phyloP scores from a whole-genome alignment of 2,329 filamentous ascomycete species.

The Alternaria novae-zelandiae region DNA sequence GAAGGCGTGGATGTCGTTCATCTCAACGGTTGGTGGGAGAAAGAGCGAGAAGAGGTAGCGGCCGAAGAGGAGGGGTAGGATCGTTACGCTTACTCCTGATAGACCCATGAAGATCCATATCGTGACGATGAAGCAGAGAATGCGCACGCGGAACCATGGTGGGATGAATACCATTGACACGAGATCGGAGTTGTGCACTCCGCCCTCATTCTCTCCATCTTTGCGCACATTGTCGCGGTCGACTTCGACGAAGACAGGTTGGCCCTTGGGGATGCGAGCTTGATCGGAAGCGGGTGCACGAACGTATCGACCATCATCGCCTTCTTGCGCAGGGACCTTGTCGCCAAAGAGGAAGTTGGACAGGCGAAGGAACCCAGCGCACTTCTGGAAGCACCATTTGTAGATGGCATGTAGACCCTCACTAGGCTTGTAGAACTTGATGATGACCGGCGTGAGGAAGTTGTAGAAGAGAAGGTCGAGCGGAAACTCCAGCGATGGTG shows the following conservation, averaged over 20 bases:
- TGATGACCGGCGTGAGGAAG: conserved; percentile 87
- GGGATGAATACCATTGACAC: conserved; percentile 72
- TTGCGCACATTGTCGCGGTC: conserved; percentile 69
- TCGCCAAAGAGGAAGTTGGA: conserved; percentile 95
- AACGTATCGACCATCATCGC: conserved; percentile 81
- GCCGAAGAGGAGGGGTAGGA: conserved; percentile 85
- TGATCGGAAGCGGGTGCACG: conserved; percentile 94
- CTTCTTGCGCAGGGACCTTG: conserved; percentile 80
- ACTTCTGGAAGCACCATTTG: conserved; percentile 93
- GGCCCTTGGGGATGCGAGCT: conserved; percentile 88
- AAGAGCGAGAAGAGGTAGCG: conserved; percentile 76
- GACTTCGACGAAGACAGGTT: conserved; percentile 79
- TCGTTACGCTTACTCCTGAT: conserved; percentile 83
- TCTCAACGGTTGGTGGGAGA: conserved; percentile 67
- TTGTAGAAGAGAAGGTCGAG: conserved; percentile 96
- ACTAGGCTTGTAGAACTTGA: conserved; percentile 84
- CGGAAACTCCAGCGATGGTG: conserved; percentile 92
- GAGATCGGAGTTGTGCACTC: conserved; percentile 53
- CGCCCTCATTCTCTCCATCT: conserved; percentile 60
- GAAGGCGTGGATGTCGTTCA: conserved; percentile 97
- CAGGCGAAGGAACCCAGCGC: conserved; percentile 78
- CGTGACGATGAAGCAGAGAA: conserved; percentile 83
- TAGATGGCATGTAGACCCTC: conserved; percentile 86
- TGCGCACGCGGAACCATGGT: conserved; percentile 79
- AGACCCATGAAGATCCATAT: conserved; percentile 94